These are phyloP conservation scores for Oemleria cerasiformis DNA, from an alignment of 306 rosid genomes.

Conservation along the genomic window DNA sequence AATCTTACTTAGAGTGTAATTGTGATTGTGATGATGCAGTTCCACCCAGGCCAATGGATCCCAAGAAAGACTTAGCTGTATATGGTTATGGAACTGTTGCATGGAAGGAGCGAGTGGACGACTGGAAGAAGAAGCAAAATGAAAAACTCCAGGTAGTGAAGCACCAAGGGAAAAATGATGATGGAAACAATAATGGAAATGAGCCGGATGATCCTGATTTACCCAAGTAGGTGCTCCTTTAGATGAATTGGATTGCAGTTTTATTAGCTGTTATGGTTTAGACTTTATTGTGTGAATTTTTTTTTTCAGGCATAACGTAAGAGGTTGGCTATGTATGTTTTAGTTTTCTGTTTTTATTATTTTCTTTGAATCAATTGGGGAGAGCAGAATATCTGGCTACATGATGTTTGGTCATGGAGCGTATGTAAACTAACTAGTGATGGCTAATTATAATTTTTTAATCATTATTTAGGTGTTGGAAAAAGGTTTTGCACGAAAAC, in stretches of 20 bases:
- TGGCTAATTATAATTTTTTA: not conserved
- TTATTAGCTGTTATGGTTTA: not conserved
- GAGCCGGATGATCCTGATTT: constrained; percentile 66
- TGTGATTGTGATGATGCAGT: constrained; percentile 50
- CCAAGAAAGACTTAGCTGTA: constrained; percentile 85
- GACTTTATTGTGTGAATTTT: not conserved
- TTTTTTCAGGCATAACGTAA: not conserved
- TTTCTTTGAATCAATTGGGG: not conserved
- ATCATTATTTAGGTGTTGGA: not conserved
- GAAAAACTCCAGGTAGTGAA: constrained; percentile 90
- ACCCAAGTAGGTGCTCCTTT: constrained; percentile 55
- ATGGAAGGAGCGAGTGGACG: constrained; percentile 98
- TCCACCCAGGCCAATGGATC: constrained; percentile 86
- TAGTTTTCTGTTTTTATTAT: not conserved
- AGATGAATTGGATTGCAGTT: not conserved
- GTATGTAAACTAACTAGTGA: too few species aligned
- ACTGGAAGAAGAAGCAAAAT: constrained; percentile 86
- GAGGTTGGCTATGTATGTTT: not conserved
- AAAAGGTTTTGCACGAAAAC: not conserved
- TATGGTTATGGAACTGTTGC: constrained; percentile 98
- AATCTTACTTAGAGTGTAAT: constrained; percentile 13
- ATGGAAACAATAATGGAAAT: constrained; percentile 43
- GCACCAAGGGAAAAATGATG: constrained; percentile 67
- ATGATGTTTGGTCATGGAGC: not conserved
- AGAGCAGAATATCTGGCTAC: not conserved